Evolutionary conservation across 1,284 basidiomycete species (phyloP), one percentile per base, ranked within the genome.

Genomic region (Melampsora medusae): DNA sequence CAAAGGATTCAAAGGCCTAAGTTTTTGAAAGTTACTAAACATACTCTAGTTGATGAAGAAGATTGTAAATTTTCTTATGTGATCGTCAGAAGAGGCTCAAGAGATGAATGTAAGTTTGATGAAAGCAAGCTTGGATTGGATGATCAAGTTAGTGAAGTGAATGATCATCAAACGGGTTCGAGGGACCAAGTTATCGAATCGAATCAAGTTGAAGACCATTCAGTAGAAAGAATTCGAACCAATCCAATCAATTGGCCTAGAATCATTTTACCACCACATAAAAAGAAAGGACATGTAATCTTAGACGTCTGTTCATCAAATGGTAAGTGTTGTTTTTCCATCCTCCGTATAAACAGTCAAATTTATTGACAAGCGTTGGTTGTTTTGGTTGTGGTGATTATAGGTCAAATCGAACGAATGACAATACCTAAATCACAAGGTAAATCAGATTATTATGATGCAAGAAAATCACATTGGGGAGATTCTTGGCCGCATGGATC

Each of bases 391-490:
- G 16, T 0, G 0, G 6, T 19, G 19, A 17, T 19, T 17, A 17
- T 80, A 95, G 93, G 91, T 42, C 89, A 92, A 83, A 91, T 97
- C 75, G 90, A 94, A 86, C 90, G 96, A 4, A 86, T 96, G 82
- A 97, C 91, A 1, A 89, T 97, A 60, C 90, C 95, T 1, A 92
- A 90, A 80, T 94, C 93, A 0, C 92, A 94, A 83, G 95, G 95
- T 9, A 95, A 93, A 82, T 95, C 98, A 81, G 87, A 89, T 0
- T 99, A 90, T 82, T 94, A 98, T 81, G 97, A 99, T 82, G 94
- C 95, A 0, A 89, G 96, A 62, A 98, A 98, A 84, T 89, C 91
- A 0, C 85, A 84, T 25, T 97, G 95, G 93, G 97, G 97, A 14
- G 97, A 99, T 82, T 86, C 93, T 14, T 98, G 97, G 84, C 96